Evolutionary conservation across 1,284 basidiomycete species (phyloP), one percentile per base, ranked within the genome.

Genomic region (Malassezia pachydermatis): DNA sequence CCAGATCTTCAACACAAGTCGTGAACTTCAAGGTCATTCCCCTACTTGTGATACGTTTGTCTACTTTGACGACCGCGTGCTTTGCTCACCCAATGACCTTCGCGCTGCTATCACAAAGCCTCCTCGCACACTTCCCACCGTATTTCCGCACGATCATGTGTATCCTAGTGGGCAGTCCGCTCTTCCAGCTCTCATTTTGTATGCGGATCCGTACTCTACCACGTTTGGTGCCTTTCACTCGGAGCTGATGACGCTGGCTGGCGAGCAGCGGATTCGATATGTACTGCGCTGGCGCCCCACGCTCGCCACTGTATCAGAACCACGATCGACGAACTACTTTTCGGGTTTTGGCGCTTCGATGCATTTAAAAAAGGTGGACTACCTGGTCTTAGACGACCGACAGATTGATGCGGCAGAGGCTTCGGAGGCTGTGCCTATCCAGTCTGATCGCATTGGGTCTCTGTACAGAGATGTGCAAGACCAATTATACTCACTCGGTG

Each of bases 311-410:
- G 41, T 41, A 9, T 9, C n/a, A 14, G 1, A 20, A 23, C 43
- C 14, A 14, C 20, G 16, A 6, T 20, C 35, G 23, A n/a, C 29
- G 17, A 24, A 70, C 10, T 78, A 79, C 54, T 74, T 96, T 4
- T 81, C 84, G 6, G 90, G 92, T 5, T 98, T 88, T 62, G 90
- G 90, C 3, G 88, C 90, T 6, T 78, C 84, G 23, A 77, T 98
- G 47, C 88, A 94, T 62, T 74, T 98, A 60, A 98, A 98, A 76
- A 95, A 92, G 74, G 95, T 82, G 75, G 92, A 98, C 70, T 98
- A 98, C 67, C 79, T 96, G 13, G 88, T 86, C 2, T 76, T 96
- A 22, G 68, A 71, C 43, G 68, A 71, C 42, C 59, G 68, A 6
- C 59, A 62, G 46, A 51, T 66, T 28, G 50, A 56, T 19, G 55